A percentile compares a stretch with the other conserved stretches of the same genome.
Conservation (phyloP, 441 rosid species). For the Populus hybrid region DNA sequence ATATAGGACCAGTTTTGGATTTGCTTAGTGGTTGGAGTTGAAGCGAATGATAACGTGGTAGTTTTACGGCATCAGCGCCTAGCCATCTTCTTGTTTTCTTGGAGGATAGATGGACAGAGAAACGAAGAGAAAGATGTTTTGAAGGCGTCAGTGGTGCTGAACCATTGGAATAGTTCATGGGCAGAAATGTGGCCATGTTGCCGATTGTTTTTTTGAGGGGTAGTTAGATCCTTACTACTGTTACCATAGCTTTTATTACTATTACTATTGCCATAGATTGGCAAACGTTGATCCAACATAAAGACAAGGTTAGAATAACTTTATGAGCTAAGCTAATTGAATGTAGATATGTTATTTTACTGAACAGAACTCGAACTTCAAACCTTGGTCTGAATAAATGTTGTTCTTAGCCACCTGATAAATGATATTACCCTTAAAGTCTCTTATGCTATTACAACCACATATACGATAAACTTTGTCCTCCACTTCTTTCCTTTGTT, state of each 20-base stretch:
- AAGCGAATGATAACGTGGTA: background rate
- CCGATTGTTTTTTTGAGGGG: background rate
- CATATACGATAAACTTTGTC: background rate
- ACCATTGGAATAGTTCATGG: background rate
- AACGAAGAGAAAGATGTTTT: background rate
- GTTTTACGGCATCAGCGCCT: background rate
- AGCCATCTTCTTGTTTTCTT: background rate
- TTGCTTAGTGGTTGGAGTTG: background rate
- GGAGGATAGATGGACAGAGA: conserved; percentile 3
- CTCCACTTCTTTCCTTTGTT: background rate
- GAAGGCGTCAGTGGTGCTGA: conserved; percentile 11
- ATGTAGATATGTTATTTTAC: background rate
- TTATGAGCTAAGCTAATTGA: background rate
- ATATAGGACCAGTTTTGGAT: background rate
- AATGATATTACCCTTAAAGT: background rate
- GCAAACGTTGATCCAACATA: background rate
- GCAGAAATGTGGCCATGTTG: conserved; percentile 13
- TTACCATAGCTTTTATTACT: too few relatives aligned
- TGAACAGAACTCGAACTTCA: background rate
- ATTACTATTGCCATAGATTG: background rate
- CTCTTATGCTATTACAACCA: background rate
- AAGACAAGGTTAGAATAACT: background rate
- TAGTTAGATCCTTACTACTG: background rate
- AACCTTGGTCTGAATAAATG: background rate
- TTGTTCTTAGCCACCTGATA: background rate